Evolutionary conservation across 805 yeast species (phyloP).

Genomic region (Starmerella apis): DNA sequence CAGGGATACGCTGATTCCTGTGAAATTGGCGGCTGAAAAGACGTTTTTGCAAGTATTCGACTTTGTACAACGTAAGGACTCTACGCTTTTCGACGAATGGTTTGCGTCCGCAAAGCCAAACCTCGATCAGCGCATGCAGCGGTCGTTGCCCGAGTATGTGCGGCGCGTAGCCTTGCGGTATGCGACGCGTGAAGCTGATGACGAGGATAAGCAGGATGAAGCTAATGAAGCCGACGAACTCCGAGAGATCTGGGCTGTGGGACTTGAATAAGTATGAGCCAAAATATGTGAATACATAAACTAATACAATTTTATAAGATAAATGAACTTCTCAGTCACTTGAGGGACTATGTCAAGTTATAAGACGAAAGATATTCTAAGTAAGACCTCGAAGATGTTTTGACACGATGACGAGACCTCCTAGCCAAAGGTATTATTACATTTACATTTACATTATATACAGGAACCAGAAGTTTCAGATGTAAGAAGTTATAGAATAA

Average conservation of each 20-base stretch:
- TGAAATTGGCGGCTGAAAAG: conserved; percentile 88
- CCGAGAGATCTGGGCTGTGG: conserved; percentile 21
- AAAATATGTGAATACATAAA: too few relatives aligned
- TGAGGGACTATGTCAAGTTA: too few relatives aligned
- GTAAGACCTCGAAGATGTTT: too few relatives aligned
- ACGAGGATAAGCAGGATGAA: conserved; percentile 67
- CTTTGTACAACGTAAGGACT: conserved; percentile 48
- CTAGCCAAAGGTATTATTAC: too few relatives aligned
- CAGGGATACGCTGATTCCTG: conserved; percentile 80
- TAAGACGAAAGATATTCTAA: too few relatives aligned
- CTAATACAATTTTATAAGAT: too few relatives aligned
- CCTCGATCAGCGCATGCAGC: conserved; percentile 28
- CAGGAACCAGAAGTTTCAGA: too few relatives aligned
- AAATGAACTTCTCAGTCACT: too few relatives aligned
- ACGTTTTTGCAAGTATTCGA: conserved; percentile 65
- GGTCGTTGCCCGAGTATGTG: conserved; percentile 81
- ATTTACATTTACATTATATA: too few relatives aligned
- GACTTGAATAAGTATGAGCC: conserved; percentile 15
- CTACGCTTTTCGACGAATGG: conserved; percentile 55
- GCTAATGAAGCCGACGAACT: conserved; percentile 59
- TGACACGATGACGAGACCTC: too few relatives aligned
- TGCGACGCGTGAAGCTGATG: conserved; percentile 77
- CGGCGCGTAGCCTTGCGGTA: conserved; percentile 81
- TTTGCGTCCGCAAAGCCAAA: conserved; percentile 34
- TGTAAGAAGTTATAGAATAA: too few relatives aligned